Conservation (phyloP, 176 grass and related monocot genomes). For the Eleusine indica region DNA sequence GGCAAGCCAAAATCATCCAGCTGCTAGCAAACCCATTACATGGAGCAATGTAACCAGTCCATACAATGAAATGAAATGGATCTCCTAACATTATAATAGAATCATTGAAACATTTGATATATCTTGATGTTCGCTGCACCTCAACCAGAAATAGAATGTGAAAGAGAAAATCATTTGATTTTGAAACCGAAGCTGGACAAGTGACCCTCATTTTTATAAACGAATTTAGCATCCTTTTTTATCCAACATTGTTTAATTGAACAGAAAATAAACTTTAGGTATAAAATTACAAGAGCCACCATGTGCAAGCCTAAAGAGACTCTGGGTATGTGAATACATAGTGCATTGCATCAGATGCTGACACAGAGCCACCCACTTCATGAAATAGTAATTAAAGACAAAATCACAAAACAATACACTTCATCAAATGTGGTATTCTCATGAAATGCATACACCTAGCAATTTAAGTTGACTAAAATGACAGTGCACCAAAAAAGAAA, state of each 20-base stretch:
- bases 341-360: neutral
- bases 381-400: neutral
- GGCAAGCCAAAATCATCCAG: neutral
- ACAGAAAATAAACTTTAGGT: constrained; percentile 2
- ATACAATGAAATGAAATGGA: neutral
- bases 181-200: neutral
- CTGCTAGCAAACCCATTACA: neutral
- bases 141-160: neutral
- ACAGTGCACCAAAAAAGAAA: neutral
- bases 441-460: neutral
- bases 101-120: neutral
- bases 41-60: neutral
- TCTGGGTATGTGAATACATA: neutral
- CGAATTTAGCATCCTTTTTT: neutral
- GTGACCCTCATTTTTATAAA: neutral
- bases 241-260: neutral
- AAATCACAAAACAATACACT: neutral
- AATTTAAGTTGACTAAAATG: neutral
- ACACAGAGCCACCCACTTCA: neutral
- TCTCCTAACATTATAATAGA: neutral
- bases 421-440: neutral
- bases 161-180: neutral
- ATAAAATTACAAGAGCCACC: neutral
- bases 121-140: neutral
- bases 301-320: neutral